Evolutionary conservation across 208 protist species (phyloP).

Genomic region (Leishmania amazonensis): DNA sequence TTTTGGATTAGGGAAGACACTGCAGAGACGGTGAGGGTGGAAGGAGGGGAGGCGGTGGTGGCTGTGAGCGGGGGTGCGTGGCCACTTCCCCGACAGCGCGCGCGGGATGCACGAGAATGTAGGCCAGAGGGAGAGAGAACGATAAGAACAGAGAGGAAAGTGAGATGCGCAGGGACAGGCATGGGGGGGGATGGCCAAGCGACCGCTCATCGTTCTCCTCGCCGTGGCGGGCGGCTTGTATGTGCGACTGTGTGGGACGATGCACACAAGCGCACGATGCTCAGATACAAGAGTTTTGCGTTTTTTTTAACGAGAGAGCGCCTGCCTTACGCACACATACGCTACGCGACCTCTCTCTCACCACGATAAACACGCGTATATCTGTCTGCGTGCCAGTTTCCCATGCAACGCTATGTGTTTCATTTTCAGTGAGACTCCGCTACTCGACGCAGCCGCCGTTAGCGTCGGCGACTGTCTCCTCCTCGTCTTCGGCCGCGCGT

Average conservation of each 20-base stretch:
- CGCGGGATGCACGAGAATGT: neutral
- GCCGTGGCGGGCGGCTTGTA: neutral
- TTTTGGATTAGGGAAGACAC: neutral
- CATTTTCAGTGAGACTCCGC: neutral
- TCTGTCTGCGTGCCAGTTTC: neutral
- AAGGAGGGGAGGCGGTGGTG: neutral
- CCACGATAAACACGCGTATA: neutral
- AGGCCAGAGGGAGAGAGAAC: neutral
- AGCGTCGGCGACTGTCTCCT: neutral
- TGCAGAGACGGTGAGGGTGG: neutral
- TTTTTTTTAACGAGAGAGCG: neutral
- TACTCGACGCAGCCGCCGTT: neutral
- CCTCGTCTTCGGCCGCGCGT: slow-evolving; percentile 7
- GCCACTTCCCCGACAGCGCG: neutral
- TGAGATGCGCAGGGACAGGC: neutral
- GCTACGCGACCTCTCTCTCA: neutral
- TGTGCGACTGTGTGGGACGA: neutral
- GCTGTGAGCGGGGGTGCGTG: neutral
- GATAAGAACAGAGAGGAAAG: neutral
- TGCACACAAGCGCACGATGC: neutral
- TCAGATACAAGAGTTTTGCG: neutral
- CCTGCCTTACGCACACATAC: neutral
- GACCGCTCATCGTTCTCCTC: neutral
- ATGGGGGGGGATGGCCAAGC: neutral
- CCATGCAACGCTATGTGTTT: neutral